Conservation (phyloP, 2,329 filamentous ascomycete genomes). For the Aspergillus cejpii region DNA sequence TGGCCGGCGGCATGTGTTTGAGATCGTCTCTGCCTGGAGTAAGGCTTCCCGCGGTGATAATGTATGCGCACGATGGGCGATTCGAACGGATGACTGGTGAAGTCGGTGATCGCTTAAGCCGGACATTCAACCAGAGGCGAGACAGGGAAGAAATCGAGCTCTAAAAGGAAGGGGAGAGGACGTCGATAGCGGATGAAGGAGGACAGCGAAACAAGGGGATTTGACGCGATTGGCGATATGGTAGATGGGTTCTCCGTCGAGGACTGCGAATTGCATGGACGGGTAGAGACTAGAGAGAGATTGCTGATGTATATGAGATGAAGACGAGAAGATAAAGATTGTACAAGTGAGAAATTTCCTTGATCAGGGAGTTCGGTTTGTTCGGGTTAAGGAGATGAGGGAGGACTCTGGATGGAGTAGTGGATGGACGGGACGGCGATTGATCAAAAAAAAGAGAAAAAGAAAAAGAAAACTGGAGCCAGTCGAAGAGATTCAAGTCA, state of each 20-base stretch:
- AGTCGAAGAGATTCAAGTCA: no score
- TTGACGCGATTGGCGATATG: conserved; percentile 1
- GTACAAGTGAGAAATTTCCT: no score
- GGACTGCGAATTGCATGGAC: background rate
- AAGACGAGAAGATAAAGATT: no score
- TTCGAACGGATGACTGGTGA: conserved; percentile 9
- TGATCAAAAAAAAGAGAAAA: conserved; percentile 3
- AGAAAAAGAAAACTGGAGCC: no score
- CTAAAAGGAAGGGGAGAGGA: conserved; percentile 9
- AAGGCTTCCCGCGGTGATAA: conserved; percentile 18
- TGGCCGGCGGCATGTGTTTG: conserved; percentile 41
- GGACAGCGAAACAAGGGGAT: conserved; percentile 4
- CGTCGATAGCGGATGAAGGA: conserved; percentile 12
- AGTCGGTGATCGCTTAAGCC: conserved; percentile 4
- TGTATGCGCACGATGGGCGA: conserved; percentile 16
- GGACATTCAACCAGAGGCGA: conserved; percentile 19
- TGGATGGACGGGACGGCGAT: background rate
- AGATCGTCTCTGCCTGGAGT: conserved; percentile 23
- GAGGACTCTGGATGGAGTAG: background rate
- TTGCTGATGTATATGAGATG: background rate
- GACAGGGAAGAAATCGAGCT: background rate
- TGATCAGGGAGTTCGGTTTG: no score
- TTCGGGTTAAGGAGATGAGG: no score
- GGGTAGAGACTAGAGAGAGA: background rate
- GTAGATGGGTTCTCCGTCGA: background rate